These are phyloP conservation scores for Pinguiococcus pyrenoidosus DNA, from an alignment of 108 stramenopile genomes.

Conservation along the genomic window DNA sequence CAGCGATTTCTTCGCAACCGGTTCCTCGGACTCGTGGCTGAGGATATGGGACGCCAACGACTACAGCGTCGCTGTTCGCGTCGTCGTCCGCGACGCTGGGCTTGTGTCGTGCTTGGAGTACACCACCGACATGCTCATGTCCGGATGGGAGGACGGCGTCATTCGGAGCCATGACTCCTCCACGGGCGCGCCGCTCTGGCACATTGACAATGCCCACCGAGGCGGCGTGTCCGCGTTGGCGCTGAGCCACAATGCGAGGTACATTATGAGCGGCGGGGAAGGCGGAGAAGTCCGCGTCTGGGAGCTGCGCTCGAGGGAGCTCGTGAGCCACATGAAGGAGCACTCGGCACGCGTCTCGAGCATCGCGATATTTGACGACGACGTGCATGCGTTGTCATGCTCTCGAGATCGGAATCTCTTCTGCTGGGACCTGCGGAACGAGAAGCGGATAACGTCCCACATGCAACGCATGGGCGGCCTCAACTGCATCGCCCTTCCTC, in stretches of 20 bases:
- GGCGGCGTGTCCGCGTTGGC: slow-evolving; percentile 38
- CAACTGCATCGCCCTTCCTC: slow-evolving; percentile 31
- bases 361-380: slow-evolving; percentile 34
- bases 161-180: slow-evolving; percentile 39
- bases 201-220: slow-evolving; percentile 41
- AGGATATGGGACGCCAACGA: slow-evolving; percentile 36
- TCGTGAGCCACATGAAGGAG: slow-evolving; percentile 47
- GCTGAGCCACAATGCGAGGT: slow-evolving; percentile 40
- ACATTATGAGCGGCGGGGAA: slow-evolving; percentile 36
- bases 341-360: slow-evolving; percentile 28
- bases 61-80: slow-evolving; percentile 23
- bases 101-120: slow-evolving; percentile 7
- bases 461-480: slow-evolving; percentile 52
- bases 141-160: slow-evolving; percentile 45
- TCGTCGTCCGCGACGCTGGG: slow-evolving; percentile 15
- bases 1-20: slow-evolving; percentile 39
- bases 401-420: slow-evolving; percentile 29
- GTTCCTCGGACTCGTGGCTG: slow-evolving; percentile 34
- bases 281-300: slow-evolving; percentile 49
- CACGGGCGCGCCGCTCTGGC: slow-evolving; percentile 35
- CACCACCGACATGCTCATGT: slow-evolving; percentile 25
- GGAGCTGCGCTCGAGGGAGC: slow-evolving; percentile 44
- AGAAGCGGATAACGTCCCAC: slow-evolving; percentile 34
- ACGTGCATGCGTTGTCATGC: slow-evolving; percentile 32
- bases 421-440: slow-evolving; percentile 47